Evolutionary conservation across 306 rosid species (phyloP).

Genomic region (Glycine tomentella): DNA sequence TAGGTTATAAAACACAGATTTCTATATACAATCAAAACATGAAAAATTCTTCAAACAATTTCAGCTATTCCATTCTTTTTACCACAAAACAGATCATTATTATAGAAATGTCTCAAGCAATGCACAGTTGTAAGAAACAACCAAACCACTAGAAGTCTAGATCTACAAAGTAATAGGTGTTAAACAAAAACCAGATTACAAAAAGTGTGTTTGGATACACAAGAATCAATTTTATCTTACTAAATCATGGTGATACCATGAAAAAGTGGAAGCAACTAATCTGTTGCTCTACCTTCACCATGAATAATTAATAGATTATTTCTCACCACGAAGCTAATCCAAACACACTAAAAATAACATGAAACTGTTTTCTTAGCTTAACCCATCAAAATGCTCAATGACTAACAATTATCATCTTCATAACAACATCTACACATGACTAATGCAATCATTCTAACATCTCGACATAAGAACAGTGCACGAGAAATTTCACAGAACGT

Average conservation of each 20-base stretch:
- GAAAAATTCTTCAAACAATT: not conserved
- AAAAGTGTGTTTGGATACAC: no score
- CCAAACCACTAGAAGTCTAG: not conserved
- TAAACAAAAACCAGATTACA: not conserved
- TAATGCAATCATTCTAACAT: not conserved
- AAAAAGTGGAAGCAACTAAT: no score
- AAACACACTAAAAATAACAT: not conserved
- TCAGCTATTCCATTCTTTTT: no score
- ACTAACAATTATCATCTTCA: not conserved
- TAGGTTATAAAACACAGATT: not conserved
- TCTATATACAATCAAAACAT: not conserved
- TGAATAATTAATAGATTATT: no score
- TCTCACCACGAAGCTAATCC: no score
- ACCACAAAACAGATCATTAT: constrained; percentile 2
- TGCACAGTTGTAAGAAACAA: not conserved
- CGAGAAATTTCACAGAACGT: not conserved
- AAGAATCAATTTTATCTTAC: no score
- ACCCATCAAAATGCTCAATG: not conserved
- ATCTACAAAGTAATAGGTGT: not conserved
- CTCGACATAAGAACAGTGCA: not conserved
- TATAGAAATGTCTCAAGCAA: constrained; percentile 2
- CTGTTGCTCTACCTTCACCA: no score
- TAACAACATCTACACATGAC: no score
- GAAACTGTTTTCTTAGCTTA: not conserved
- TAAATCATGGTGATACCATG: no score